Evolutionary conservation across 208 protist genomes (phyloP), one percentile per base, ranked within the genome.

Genomic region (Leptomonas pyrrhocoris): DNA sequence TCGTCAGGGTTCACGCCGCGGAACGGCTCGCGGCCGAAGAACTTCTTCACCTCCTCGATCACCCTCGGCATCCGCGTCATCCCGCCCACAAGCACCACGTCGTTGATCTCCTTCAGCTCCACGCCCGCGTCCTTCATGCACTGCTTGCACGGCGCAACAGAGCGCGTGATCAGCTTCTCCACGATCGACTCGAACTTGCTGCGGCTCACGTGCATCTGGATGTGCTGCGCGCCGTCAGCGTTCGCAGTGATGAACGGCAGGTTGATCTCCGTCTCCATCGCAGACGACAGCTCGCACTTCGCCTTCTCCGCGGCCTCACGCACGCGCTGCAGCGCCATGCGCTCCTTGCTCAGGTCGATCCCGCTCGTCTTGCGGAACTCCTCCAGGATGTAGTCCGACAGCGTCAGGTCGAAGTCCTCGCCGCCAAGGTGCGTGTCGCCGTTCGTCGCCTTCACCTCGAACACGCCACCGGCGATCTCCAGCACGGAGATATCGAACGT

Each of bases 1-100:
- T 99, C 99, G 81, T 99, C 99, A 19, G 99, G 98, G 86, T 99
- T 99, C 61, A 99, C 98, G 46, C 94, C 92, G 76, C 98, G 98
- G 88, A 86, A 97, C 57, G 98, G 96, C 66, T 98, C 87, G 51
- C 94, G 91, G 27, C 90, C 87, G 71, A 99, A 99, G 69, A 99
- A 82, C 19, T 95, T 73, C 74, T 94, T 84, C 25, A 99, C 92
- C 7, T 68, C 62, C 43, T 97, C 77, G 36, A 88, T 53, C n/a
- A 99, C 96, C 75, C 96, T 96, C 51, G 98, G 98, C 85, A 99
- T 99, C 61, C 99, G 89, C 31, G 98, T 98, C 97, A 99, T 99
- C 59, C 97, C 97, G 69, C 98, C 98, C 34, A 99, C 98, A 8
- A 99, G 85, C 62, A 99, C 89, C 28, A 99, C 98, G 60, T 99